These are phyloP conservation scores for Aspergillus taichungensis DNA, from an alignment of 495 filamentous ascomycete genomes.

Conservation along the genomic window DNA sequence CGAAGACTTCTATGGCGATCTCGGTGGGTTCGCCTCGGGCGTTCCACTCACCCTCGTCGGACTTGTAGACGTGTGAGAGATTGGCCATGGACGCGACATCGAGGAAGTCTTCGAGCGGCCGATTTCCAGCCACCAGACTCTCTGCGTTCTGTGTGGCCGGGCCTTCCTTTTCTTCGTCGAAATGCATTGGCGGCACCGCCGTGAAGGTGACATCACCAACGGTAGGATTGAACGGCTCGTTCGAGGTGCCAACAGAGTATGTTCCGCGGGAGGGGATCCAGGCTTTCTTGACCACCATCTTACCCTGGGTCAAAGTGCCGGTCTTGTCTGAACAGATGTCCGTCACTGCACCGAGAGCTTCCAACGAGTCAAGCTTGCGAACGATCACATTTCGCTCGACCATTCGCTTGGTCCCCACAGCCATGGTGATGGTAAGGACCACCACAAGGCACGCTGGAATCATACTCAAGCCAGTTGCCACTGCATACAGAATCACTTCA, in stretches of 20 bases:
- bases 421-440: constrained; percentile 69
- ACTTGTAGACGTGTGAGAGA: constrained; percentile 41
- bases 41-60: constrained; percentile 37
- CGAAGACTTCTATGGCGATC: constrained; percentile 54
- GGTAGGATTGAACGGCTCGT: constrained; percentile 44
- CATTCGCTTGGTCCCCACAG: constrained; percentile 66
- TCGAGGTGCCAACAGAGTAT: constrained; percentile 48
- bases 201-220: constrained; percentile 33
- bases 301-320: constrained; percentile 61
- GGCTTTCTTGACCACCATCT: constrained; percentile 75
- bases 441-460: constrained; percentile 71
- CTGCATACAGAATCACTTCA: constrained; percentile 63
- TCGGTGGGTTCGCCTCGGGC: constrained; percentile 53
- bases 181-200: constrained; percentile 19
- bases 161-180: constrained; percentile 14
- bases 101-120: constrained; percentile 35
- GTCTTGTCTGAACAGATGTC: constrained; percentile 70
- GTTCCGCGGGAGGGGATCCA: constrained; percentile 65
- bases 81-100: constrained; percentile 50
- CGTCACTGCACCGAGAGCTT: constrained; percentile 61
- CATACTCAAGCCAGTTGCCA: constrained; percentile 59
- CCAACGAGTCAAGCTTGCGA: constrained; percentile 54
- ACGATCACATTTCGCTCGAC: constrained; percentile 60
- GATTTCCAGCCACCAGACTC: constrained; percentile 11
- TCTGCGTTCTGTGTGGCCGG: constrained; percentile 10